Conservation (phyloP, 2,329 filamentous ascomycete species). For the Rhynchosporium agropyri region DNA sequence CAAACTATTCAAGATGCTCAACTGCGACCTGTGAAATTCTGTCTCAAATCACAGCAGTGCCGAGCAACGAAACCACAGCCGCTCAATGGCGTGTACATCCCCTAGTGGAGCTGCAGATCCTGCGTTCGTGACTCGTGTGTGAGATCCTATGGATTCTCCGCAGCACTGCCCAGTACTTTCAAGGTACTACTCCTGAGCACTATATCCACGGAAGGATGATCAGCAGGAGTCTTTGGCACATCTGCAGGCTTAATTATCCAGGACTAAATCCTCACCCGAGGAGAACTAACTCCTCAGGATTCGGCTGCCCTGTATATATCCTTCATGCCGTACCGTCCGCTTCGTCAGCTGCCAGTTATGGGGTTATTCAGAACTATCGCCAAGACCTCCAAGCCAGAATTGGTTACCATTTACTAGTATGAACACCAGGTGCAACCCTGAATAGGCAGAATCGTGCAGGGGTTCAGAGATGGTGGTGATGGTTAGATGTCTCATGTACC, state of each 20-base stretch:
- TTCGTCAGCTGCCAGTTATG: constrained; percentile 7
- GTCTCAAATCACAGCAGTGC: background rate
- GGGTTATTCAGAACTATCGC: background rate
- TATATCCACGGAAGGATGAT: background rate
- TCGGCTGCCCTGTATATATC: background rate
- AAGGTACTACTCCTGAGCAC: background rate
- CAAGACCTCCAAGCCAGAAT: background rate
- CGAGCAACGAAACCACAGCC: background rate
- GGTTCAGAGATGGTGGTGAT: no score
- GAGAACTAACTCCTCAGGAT: constrained; percentile 3
- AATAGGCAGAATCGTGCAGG: background rate
- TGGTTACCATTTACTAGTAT: no score
- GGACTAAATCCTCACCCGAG: background rate
- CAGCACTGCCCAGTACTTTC: background rate
- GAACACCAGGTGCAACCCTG: no score
- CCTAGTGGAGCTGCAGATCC: constrained; percentile 3
- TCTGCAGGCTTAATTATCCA: background rate
- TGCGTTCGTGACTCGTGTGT: constrained; percentile 5
- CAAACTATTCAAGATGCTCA: background rate
- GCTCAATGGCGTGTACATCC: background rate
- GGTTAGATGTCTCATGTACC: no score
- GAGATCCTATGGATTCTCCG: background rate
- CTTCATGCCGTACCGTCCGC: background rate
- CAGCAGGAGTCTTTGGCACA: background rate
- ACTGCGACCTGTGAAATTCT: background rate